Percentiles rank a stretch among this genome's conserved stretches.
These are phyloP conservation scores for Babesia divergens DNA, from an alignment of 169 alveolate genomes.

Conservation along the genomic window DNA sequence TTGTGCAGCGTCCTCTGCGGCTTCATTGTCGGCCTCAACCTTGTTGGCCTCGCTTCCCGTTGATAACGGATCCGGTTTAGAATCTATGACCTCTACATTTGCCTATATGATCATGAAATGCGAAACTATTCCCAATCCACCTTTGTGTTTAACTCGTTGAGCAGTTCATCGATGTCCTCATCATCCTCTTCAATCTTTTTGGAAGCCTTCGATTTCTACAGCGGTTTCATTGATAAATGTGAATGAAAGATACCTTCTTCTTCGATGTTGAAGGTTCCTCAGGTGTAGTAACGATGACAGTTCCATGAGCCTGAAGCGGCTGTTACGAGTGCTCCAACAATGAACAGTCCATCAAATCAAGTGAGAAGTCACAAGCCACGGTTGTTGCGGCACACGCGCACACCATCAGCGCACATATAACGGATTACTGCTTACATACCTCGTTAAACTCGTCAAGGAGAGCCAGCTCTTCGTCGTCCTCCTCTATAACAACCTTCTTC, in stretches of 20 bases:
- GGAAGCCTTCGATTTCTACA: slow-evolving; percentile 36
- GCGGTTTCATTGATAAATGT: background rate
- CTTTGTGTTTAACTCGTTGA: slow-evolving; percentile 44
- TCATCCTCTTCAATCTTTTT: slow-evolving; percentile 40
- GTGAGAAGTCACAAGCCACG: background rate
- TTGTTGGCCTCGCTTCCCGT: background rate
- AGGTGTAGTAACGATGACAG: background rate
- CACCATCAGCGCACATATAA: background rate
- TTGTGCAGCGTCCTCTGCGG: slow-evolving; percentile 30
- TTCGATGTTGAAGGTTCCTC: background rate
- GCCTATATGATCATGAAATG: slow-evolving; percentile 1
- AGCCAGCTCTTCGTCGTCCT: slow-evolving; percentile 39
- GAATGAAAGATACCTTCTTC: slow-evolving; percentile 1
- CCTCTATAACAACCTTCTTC: slow-evolving; percentile 25
- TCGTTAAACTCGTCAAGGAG: slow-evolving; percentile 28
- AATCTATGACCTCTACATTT: background rate
- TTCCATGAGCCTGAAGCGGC: slow-evolving; percentile 10
- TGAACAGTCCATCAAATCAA: background rate
- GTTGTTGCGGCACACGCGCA: background rate
- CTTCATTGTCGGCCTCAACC: slow-evolving; percentile 34
- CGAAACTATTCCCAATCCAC: background rate
- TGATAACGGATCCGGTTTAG: background rate
- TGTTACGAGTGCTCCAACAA: background rate
- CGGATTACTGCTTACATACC: background rate
- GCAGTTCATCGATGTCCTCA: slow-evolving; percentile 56